phyloP scores from a whole-genome alignment of 495 filamentous ascomycete species.

The Geoglossum glabrum region DNA sequence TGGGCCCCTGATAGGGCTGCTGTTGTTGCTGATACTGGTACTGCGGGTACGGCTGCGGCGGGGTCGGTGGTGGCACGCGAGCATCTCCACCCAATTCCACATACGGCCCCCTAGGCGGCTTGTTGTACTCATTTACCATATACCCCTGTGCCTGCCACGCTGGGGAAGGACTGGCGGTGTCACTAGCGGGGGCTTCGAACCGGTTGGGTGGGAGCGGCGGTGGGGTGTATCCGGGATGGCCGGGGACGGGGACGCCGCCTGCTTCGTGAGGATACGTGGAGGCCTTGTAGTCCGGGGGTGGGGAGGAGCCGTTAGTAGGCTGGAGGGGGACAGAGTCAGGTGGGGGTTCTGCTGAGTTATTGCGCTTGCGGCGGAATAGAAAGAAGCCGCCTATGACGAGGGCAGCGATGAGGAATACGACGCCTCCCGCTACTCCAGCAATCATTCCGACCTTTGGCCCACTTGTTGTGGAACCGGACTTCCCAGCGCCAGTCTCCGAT shows the following conservation, averaged over 20 bases:
- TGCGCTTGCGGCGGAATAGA: neutral
- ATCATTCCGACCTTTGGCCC: neutral
- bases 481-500: neutral
- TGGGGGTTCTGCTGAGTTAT: neutral
- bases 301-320: neutral
- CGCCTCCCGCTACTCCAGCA: neutral
- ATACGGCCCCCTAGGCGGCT: neutral
- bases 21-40: neutral
- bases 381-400: neutral
- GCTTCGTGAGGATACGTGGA: neutral
- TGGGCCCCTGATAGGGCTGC: neutral
- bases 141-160: neutral
- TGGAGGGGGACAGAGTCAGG: neutral
- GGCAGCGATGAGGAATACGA: neutral
- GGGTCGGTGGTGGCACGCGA: neutral
- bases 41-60: neutral
- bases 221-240: neutral
- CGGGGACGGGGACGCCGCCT: neutral
- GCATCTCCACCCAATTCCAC: neutral
- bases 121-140: neutral
- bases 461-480: neutral
- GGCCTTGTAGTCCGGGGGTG: neutral
- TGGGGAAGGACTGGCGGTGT: neutral
- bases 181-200: neutral
- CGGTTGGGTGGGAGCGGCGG: neutral